A percentile compares a stretch with the other conserved stretches of the same genome.
phyloP scores from a whole-genome alignment of 768 basidiomycete genomes.

The Suillus lakei region DNA sequence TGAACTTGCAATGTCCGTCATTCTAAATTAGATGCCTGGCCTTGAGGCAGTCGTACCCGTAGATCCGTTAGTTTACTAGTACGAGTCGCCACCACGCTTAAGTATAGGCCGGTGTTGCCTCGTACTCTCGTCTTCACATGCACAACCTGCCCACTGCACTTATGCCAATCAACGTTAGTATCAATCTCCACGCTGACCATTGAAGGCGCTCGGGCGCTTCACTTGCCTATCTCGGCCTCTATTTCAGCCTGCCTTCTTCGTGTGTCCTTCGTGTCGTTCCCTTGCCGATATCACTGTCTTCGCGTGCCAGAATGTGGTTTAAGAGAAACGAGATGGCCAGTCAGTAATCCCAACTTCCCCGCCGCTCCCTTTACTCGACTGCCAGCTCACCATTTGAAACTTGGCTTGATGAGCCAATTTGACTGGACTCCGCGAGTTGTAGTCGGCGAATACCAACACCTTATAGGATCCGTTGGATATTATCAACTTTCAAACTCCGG shows the following conservation, averaged over 20 bases:
- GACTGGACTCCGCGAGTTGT: not conserved
- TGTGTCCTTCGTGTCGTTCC: not conserved
- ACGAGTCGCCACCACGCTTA: not conserved
- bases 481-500: conserved; percentile 1
- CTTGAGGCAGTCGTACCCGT: conserved; percentile 2
- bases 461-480: not conserved
- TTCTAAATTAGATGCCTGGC: not conserved
- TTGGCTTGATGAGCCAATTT: not conserved
- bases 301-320: not conserved
- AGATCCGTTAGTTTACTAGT: not conserved
- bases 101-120: not conserved
- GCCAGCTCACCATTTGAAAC: conserved; percentile 6
- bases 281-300: conserved; percentile 4
- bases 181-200: not conserved
- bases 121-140: not conserved
- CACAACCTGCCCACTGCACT: not conserved
- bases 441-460: not conserved
- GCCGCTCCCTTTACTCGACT: not conserved
- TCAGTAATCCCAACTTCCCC: not conserved
- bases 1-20: conserved; percentile 3
- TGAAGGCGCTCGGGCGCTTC: not conserved
- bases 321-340: not conserved
- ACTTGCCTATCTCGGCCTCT: conserved; percentile 8
- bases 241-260: not conserved
- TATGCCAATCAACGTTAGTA: conserved; percentile 1